A percentile compares a stretch with the other conserved stretches of the same genome.
These are phyloP conservation scores for Bimuria novae-zelandiae DNA, from an alignment of 2,329 filamentous ascomycete species.

Conservation along the genomic window DNA sequence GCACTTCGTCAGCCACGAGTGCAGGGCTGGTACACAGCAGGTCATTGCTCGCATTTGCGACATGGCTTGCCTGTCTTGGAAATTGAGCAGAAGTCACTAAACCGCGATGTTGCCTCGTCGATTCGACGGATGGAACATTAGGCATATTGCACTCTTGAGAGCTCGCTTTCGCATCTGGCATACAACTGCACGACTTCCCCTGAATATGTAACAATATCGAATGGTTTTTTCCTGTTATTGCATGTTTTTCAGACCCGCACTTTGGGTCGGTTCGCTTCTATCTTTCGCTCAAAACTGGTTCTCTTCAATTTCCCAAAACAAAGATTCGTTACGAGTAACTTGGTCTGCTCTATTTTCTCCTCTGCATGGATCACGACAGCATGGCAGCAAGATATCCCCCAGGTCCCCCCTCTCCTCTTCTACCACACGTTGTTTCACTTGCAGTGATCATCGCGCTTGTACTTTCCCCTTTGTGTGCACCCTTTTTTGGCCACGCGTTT, in stretches of 20 bases:
- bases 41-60: conserved; percentile 55
- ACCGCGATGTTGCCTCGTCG: not conserved
- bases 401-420: not conserved
- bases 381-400: conserved; percentile 17
- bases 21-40: conserved; percentile 51
- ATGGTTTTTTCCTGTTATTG: conserved; percentile 14
- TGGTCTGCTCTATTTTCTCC: conserved; percentile 10
- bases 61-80: conserved; percentile 55
- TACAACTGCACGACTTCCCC: not conserved
- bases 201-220: conserved; percentile 19
- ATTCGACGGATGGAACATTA: not conserved
- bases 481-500: too few relatives aligned
- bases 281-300: conserved; percentile 14
- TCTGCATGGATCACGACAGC: conserved; percentile 20
- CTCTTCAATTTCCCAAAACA: conserved; percentile 1
- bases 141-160: not conserved
- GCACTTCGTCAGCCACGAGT: conserved; percentile 54
- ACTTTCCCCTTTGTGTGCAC: not conserved
- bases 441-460: conserved; percentile 5
- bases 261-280: conserved; percentile 9
- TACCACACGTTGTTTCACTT: conserved; percentile 2
- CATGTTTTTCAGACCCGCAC: conserved; percentile 20
- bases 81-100: conserved; percentile 31
- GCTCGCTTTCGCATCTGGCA: not conserved
- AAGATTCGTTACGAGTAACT: conserved; percentile 7